Percentiles rank a stretch among this genome's conserved stretches.
Conservation (phyloP, 805 yeast genomes). For the Candida ortonii region DNA sequence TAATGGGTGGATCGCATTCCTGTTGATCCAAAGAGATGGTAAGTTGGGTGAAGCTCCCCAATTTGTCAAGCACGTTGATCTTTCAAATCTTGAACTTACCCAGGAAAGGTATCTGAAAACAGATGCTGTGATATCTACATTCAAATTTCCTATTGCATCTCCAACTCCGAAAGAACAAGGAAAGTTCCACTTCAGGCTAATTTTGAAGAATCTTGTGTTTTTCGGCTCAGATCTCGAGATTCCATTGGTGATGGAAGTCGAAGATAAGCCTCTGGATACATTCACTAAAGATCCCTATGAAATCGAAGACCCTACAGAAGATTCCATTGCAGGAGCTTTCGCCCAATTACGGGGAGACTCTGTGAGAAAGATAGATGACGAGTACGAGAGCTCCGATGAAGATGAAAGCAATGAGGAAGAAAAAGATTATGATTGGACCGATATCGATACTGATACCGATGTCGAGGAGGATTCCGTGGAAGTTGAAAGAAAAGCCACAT, state of each 20-base stretch:
- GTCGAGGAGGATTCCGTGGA: slow-evolving; percentile 44
- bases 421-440: slow-evolving; percentile 40
- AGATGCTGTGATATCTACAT: slow-evolving; percentile 58
- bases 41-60: slow-evolving; percentile 72
- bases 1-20: slow-evolving; percentile 62
- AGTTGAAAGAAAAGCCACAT: slow-evolving; percentile 2
- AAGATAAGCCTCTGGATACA: slow-evolving; percentile 49
- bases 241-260: slow-evolving; percentile 68
- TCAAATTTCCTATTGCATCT: slow-evolving; percentile 67
- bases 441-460: slow-evolving; percentile 63
- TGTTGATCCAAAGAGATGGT: slow-evolving; percentile 73
- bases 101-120: slow-evolving; percentile 48
- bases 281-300: slow-evolving; percentile 46
- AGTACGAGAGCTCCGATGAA: slow-evolving; percentile 41
- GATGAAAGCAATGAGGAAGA: slow-evolving; percentile 34
- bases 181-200: slow-evolving; percentile 62
- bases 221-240: slow-evolving; percentile 79
- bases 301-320: slow-evolving; percentile 72
- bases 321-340: slow-evolving; percentile 70
- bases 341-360: slow-evolving; percentile 65
- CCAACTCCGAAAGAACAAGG: slow-evolving; percentile 80
- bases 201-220: slow-evolving; percentile 70
- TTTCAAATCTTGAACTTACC: slow-evolving; percentile 51
- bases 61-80: slow-evolving; percentile 47
- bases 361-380: slow-evolving; percentile 38